phyloP scores from a whole-genome alignment of 75 land plant genomes.

The Pinus albicaulis region DNA sequence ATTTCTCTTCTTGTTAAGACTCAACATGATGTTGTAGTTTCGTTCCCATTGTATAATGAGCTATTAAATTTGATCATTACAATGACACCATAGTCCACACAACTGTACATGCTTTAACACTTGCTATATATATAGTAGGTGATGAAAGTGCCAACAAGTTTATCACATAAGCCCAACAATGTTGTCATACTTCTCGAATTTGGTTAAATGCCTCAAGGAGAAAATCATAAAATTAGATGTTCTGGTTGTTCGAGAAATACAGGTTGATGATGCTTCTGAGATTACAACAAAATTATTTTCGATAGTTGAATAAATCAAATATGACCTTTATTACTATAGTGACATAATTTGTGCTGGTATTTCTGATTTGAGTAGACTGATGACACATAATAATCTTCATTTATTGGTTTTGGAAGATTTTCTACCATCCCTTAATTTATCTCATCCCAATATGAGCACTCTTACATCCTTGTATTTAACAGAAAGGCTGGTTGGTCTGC shows the following conservation, averaged over 20 bases:
- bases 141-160: constrained; percentile 60
- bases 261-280: constrained; percentile 34
- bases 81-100: constrained; percentile 71
- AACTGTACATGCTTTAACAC: constrained; percentile 66
- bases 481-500: no score
- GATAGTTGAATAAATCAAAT: constrained; percentile 55
- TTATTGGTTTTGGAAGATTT: constrained; percentile 51
- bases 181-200: constrained; percentile 59
- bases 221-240: constrained; percentile 42
- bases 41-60: constrained; percentile 73
- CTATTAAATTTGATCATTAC: constrained; percentile 66
- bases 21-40: constrained; percentile 53
- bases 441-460: constrained; percentile 27
- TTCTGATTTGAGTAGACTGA: constrained; percentile 33
- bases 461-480: constrained; percentile 59
- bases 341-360: constrained; percentile 58
- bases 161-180: constrained; percentile 45
- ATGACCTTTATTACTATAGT: constrained; percentile 67
- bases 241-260: constrained; percentile 33
- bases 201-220: constrained; percentile 45
- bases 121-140: constrained; percentile 68
- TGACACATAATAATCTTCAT: constrained; percentile 43
- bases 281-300: constrained; percentile 31
- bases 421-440: constrained; percentile 46
- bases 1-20: constrained; percentile 76